These are phyloP conservation scores for Austropuccinia psidii DNA, from an alignment of 1,284 basidiomycete species.

Conservation along the genomic window DNA sequence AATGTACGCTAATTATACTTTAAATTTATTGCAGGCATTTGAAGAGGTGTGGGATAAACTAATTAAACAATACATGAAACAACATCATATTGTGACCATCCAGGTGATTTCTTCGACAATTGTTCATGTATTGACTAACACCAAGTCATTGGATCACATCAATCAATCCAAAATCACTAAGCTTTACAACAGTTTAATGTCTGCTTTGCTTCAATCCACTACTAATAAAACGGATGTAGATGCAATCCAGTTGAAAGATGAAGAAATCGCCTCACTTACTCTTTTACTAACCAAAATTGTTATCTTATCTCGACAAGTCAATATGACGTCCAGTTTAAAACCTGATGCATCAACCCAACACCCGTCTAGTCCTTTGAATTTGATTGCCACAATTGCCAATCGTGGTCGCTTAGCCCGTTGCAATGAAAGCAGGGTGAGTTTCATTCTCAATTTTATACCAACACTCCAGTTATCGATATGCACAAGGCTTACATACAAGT, in stretches of 20 bases:
- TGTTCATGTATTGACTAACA: slow-evolving; percentile 58
- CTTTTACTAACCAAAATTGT: slow-evolving; percentile 67
- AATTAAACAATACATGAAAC: slow-evolving; percentile 80
- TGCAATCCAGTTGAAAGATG: slow-evolving; percentile 66
- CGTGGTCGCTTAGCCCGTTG: slow-evolving; percentile 79
- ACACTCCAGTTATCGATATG: too few species aligned
- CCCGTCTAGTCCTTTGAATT: slow-evolving; percentile 61
- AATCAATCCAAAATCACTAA: slow-evolving; percentile 77
- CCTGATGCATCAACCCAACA: not conserved
- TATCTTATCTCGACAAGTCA: slow-evolving; percentile 61
- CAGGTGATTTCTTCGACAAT: slow-evolving; percentile 67
- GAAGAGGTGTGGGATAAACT: slow-evolving; percentile 87
- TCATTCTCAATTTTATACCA: too few species aligned
- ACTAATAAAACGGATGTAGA: slow-evolving; percentile 51
- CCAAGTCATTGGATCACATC: slow-evolving; percentile 64
- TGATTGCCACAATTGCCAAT: slow-evolving; percentile 70
- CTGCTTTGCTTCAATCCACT: slow-evolving; percentile 66
- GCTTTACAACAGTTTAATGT: slow-evolving; percentile 75
- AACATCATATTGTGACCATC: slow-evolving; percentile 70
- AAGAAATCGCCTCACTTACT: slow-evolving; percentile 64
- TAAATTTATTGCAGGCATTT: slow-evolving; percentile 59
- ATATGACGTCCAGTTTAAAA: slow-evolving; percentile 54
- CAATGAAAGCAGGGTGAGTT: slow-evolving; percentile 67
- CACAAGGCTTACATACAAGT: too few species aligned
- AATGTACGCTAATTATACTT: not conserved